Evolutionary conservation across 2,329 filamentous ascomycete genomes (phyloP).

Genomic region (Falciphora oryzae): DNA sequence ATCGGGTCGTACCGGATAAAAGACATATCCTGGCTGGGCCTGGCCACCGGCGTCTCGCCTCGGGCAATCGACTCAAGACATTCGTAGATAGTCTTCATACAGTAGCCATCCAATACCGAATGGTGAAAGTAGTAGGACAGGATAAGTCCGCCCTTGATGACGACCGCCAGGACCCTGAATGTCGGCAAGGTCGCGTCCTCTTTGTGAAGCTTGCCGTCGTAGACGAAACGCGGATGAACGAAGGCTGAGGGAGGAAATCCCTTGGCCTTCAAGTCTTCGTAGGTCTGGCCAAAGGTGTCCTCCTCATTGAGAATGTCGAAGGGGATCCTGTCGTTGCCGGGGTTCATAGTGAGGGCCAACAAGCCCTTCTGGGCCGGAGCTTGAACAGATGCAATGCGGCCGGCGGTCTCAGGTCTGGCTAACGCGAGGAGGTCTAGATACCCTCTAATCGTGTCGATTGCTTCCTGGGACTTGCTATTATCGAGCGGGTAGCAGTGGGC

Average conservation of each 20-base stretch:
- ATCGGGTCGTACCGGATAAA: background rate
- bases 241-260: conserved; percentile 4
- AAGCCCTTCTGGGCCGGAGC: background rate
- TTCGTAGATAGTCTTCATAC: background rate
- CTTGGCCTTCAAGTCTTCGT: background rate
- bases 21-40: background rate
- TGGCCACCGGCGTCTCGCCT: background rate
- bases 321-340: background rate
- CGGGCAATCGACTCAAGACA: background rate
- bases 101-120: background rate
- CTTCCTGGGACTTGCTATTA: background rate
- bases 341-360: background rate
- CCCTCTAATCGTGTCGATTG: background rate
- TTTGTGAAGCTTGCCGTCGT: background rate
- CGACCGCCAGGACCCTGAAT: background rate
- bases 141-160: background rate
- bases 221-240: background rate
- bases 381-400: background rate
- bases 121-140: conserved; percentile 2
- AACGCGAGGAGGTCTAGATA: background rate
- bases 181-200: background rate
- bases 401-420: background rate
- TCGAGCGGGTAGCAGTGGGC: background rate
- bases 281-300: background rate
- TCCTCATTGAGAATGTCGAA: conserved; percentile 1